These are phyloP conservation scores for Kondoa subrosea DNA, from an alignment of 768 basidiomycete species.

Conservation along the genomic window DNA sequence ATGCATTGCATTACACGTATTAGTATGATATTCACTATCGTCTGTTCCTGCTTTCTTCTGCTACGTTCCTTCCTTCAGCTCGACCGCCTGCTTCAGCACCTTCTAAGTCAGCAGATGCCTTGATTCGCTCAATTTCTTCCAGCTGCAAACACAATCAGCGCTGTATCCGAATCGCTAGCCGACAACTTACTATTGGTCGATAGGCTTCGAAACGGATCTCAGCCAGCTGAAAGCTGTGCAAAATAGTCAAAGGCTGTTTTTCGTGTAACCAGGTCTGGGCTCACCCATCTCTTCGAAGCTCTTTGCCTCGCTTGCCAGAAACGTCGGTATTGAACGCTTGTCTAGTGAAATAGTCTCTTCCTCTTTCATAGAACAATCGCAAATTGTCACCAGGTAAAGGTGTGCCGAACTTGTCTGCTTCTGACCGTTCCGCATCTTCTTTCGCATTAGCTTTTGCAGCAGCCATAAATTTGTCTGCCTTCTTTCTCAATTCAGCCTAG, in stretches of 20 bases:
- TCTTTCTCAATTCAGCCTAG: slow-evolving; percentile 35
- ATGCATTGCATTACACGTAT: neutral
- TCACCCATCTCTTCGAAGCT: slow-evolving; percentile 51
- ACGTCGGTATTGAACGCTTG: slow-evolving; percentile 42
- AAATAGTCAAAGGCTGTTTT: neutral
- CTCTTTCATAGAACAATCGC: slow-evolving; percentile 58
- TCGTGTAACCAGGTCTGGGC: neutral
- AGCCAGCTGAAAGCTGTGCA: slow-evolving; percentile 45
- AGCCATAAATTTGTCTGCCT: slow-evolving; percentile 46
- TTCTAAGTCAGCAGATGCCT: slow-evolving; percentile 67
- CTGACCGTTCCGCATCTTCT: slow-evolving; percentile 38
- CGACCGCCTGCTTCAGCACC: slow-evolving; percentile 38
- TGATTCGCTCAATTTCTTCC: slow-evolving; percentile 63
- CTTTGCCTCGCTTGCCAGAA: slow-evolving; percentile 52
- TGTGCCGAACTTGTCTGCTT: slow-evolving; percentile 58
- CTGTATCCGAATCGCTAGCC: neutral
- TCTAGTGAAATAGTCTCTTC: slow-evolving; percentile 65
- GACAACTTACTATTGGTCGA: slow-evolving; percentile 43
- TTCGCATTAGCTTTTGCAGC: slow-evolving; percentile 37
- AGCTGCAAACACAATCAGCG: slow-evolving; percentile 29
- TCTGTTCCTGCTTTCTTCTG: neutral
- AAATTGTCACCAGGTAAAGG: slow-evolving; percentile 72
- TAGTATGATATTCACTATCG: neutral
- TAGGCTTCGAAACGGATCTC: slow-evolving; percentile 60
- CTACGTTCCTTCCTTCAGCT: neutral